Evolutionary conservation across 306 rosid genomes (phyloP).

Genomic region (Spatholobus suberectus): DNA sequence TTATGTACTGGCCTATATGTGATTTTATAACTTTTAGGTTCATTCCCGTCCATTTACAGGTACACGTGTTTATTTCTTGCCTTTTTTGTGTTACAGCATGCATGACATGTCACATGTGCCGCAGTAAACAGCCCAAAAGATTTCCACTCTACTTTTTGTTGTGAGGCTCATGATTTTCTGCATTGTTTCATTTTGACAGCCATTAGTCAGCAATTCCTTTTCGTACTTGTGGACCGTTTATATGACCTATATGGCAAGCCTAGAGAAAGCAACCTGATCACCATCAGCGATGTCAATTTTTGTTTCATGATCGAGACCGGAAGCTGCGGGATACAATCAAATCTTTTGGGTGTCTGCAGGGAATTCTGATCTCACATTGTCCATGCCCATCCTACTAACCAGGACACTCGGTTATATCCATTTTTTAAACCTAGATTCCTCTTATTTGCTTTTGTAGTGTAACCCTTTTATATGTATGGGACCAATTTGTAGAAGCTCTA

Average conservation of each 20-base stretch:
- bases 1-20: constrained; percentile 91
- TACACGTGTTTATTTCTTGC: constrained; percentile 37
- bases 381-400: constrained; percentile 31
- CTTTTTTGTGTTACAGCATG: background rate
- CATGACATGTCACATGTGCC: constrained; percentile 11
- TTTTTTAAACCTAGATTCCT: background rate
- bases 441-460: constrained; percentile 26
- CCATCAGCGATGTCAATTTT: constrained; percentile 8
- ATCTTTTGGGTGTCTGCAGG: background rate
- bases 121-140: background rate
- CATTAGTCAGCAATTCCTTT: constrained; percentile 92
- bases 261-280: constrained; percentile 69
- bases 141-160: background rate
- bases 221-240: constrained; percentile 93
- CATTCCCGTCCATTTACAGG: constrained; percentile 95
- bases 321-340: constrained; percentile 37
- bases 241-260: constrained; percentile 92
- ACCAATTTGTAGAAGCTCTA: constrained; percentile 19
- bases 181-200: constrained; percentile 62
- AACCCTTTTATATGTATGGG: background rate
- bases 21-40: constrained; percentile 91
- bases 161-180: constrained; percentile 33
- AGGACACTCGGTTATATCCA: constrained; percentile 21
- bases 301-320: constrained; percentile 31
- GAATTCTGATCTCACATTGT: constrained; percentile 32